Evolutionary conservation across 768 basidiomycete species (phyloP).

Genomic region (Chalciporus piperatus): DNA sequence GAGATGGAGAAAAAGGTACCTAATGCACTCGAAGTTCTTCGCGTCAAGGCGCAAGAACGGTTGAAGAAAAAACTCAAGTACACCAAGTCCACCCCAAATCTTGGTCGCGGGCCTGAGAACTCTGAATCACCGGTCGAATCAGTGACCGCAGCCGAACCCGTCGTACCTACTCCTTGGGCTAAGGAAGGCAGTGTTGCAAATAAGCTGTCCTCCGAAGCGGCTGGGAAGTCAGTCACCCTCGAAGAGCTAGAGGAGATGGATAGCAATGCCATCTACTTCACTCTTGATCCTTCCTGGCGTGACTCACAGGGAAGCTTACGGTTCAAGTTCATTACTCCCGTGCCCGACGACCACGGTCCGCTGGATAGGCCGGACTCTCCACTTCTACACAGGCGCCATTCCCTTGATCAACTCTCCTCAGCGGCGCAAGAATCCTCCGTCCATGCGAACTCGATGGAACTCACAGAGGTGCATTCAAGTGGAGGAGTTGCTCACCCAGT

Average conservation of each 20-base stretch:
- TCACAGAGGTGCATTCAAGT: neutral
- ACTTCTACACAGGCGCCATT: constrained; percentile 20
- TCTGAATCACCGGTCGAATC: neutral
- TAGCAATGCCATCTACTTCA: constrained; percentile 28
- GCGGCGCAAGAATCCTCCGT: neutral
- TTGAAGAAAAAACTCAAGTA: constrained; percentile 20
- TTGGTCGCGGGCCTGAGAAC: constrained; percentile 5
- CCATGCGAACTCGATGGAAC: neutral
- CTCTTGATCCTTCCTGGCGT: constrained; percentile 23
- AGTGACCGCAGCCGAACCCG: neutral
- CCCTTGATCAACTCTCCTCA: constrained; percentile 17
- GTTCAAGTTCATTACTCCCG: constrained; percentile 24
- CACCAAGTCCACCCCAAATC: constrained; percentile 25
- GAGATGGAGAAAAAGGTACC: constrained; percentile 7
- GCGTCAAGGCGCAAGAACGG: constrained; percentile 13
- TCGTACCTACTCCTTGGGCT: neutral
- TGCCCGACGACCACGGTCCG: constrained; percentile 14
- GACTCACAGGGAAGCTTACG: constrained; percentile 20
- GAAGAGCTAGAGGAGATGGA: constrained; percentile 14
- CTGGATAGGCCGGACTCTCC: constrained; percentile 22
- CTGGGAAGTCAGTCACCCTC: neutral
- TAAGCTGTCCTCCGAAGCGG: neutral
- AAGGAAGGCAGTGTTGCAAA: neutral
- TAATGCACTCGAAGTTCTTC: constrained; percentile 5
- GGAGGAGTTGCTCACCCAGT: constrained; percentile 10